Conservation (phyloP, 2,329 filamentous ascomycete genomes). For the Epichloe hybrida region DNA sequence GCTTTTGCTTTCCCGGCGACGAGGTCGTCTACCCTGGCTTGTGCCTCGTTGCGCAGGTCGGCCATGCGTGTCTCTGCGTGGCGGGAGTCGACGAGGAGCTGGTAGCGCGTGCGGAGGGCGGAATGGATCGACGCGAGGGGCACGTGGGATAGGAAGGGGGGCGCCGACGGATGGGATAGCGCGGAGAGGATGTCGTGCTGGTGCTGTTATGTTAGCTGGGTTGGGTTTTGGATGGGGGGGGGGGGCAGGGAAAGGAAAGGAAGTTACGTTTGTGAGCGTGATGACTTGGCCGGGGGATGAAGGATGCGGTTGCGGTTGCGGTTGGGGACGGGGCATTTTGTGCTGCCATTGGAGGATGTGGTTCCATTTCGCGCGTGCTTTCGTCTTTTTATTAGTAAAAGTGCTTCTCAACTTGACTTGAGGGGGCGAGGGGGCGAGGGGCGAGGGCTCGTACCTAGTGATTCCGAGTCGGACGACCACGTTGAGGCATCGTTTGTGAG, state of each 20-base stretch:
- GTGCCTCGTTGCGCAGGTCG: background rate
- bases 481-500: too few relatives aligned
- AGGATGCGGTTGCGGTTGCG: background rate
- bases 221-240: background rate
- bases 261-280: conserved; percentile 9
- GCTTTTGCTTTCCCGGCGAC: too few relatives aligned
- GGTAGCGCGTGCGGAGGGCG: conserved; percentile 10
- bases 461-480: too few relatives aligned
- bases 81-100: conserved; percentile 6
- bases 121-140: conserved; percentile 6
- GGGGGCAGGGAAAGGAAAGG: background rate
- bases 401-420: background rate
- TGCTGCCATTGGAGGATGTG: background rate
- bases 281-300: background rate
- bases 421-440: background rate
- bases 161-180: conserved; percentile 10
- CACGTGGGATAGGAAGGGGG: conserved; percentile 10
- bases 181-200: conserved; percentile 10
- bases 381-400: too few relatives aligned
- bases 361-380: background rate
- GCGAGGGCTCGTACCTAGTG: background rate
- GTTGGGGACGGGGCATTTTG: background rate
- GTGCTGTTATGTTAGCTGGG: conserved; percentile 3
- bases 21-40: background rate
- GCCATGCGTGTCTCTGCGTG: background rate